Evolutionary conservation across 148 eudicot species (phyloP).

Genomic region (Suaeda aralocaspica): DNA sequence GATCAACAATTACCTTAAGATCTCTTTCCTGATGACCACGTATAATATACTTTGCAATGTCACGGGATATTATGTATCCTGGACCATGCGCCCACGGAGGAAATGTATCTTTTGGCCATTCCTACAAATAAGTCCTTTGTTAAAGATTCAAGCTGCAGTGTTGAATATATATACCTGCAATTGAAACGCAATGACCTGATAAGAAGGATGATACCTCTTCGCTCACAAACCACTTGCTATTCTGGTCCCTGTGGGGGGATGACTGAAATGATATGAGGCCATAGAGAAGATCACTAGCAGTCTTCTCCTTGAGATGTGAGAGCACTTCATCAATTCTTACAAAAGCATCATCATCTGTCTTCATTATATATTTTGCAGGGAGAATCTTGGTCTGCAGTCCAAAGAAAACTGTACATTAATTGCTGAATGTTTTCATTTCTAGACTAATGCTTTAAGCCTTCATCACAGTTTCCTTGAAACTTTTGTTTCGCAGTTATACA

Average conservation of each 20-base stretch:
- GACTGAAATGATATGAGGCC: conserved; percentile 80
- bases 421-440: not conserved
- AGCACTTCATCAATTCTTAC: conserved; percentile 85
- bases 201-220: conserved; percentile 46
- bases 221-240: conserved; percentile 88
- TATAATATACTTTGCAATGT: conserved; percentile 69
- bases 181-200: not conserved
- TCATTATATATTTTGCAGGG: conserved; percentile 84
- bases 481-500: not conserved
- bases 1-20: conserved; percentile 48
- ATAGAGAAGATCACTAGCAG: conserved; percentile 56
- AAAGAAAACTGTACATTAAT: conserved; percentile 14
- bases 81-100: conserved; percentile 99
- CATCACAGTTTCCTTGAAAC: not conserved
- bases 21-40: conserved; percentile 55
- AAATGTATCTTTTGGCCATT: conserved; percentile 67
- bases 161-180: not conserved
- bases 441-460: not conserved
- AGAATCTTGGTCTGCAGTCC: conserved; percentile 63
- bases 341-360: conserved; percentile 94
- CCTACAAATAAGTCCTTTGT: conserved; percentile 40
- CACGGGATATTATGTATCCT: conserved; percentile 74
- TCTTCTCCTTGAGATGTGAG: conserved; percentile 60
- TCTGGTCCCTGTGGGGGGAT: conserved; percentile 67
- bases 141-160: not conserved